phyloP scores from a whole-genome alignment of 2,329 filamentous ascomycete species.

The Magnaporthiopsis poae region DNA sequence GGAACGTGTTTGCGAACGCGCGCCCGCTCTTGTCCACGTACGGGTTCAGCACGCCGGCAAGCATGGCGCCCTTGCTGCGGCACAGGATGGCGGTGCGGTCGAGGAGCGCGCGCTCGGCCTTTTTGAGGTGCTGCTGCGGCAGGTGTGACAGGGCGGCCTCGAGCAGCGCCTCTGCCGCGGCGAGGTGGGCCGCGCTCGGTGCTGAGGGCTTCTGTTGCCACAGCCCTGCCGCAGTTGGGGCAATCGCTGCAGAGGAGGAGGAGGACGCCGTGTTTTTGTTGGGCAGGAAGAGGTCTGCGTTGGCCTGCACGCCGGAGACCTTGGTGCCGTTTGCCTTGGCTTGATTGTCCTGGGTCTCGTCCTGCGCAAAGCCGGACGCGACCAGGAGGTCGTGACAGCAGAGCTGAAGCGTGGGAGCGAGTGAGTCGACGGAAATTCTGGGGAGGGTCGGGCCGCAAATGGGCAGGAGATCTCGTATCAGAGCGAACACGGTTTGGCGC shows the following conservation, averaged over 20 bases:
- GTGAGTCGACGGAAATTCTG: constrained; percentile 53
- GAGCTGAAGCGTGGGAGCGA: constrained; percentile 52
- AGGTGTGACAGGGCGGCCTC: constrained; percentile 51
- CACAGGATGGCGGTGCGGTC: constrained; percentile 72
- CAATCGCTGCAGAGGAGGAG: neutral
- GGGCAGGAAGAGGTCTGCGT: constrained; percentile 64
- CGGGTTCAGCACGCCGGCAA: constrained; percentile 75
- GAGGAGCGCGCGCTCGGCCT: constrained; percentile 61
- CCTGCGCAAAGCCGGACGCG: constrained; percentile 32
- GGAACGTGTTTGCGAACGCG: constrained; percentile 64
- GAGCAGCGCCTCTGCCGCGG: constrained; percentile 53
- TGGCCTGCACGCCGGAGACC: constrained; percentile 30
- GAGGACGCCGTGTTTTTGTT: constrained; percentile 23
- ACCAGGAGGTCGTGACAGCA: constrained; percentile 68
- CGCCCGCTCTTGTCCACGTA: constrained; percentile 53
- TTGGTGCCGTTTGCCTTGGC: constrained; percentile 3
- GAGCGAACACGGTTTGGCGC: constrained; percentile 50
- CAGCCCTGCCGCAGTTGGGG: constrained; percentile 15
- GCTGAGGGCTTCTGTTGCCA: constrained; percentile 11
- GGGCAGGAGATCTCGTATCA: constrained; percentile 48
- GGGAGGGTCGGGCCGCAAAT: constrained; percentile 56
- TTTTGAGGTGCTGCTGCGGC: constrained; percentile 57
- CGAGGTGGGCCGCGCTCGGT: constrained; percentile 16
- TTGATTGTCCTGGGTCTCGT: constrained; percentile 15
- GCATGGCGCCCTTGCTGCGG: constrained; percentile 59